Conservation (phyloP, 1,139 yeast genomes). For the Scheffersomyces lignicola region DNA sequence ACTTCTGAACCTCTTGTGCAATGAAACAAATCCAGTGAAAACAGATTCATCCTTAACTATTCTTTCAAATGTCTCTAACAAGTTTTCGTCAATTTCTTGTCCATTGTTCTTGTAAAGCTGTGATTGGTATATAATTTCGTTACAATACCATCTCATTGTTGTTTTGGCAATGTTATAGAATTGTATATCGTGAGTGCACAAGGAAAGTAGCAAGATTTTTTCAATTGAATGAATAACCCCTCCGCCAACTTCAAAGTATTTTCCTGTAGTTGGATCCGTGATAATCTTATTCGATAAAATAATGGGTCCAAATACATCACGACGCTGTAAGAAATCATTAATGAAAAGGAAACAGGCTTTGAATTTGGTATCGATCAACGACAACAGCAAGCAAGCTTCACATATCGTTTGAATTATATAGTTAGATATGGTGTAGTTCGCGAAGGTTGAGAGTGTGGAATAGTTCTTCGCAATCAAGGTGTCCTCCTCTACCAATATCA, state of each 20-base stretch:
- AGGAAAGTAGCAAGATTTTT: constrained; percentile 46
- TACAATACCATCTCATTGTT: constrained; percentile 46
- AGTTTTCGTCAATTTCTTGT: constrained; percentile 17
- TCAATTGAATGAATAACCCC: constrained; percentile 35
- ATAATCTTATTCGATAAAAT: constrained; percentile 25
- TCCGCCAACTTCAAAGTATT: constrained; percentile 15
- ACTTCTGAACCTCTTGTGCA: constrained; percentile 65
- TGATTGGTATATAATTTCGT: constrained; percentile 26
- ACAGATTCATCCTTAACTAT: constrained; percentile 59
- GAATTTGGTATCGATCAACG: constrained; percentile 38
- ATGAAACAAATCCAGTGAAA: constrained; percentile 74
- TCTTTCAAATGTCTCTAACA: constrained; percentile 46
- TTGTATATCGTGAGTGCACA: constrained; percentile 60
- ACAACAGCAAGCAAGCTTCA: constrained; percentile 36
- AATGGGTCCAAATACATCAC: constrained; percentile 21
- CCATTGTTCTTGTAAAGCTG: constrained; percentile 9
- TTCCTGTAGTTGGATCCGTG: constrained; percentile 12
- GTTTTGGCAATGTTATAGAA: constrained; percentile 53
- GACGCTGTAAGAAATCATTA: constrained; percentile 28
- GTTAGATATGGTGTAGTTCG: constrained; percentile 33
- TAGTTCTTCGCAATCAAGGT: constrained; percentile 18
- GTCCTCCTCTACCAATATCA: constrained; percentile 27
- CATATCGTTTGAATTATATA: constrained; percentile 35
- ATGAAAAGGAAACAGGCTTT: constrained; percentile 40
- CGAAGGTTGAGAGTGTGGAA: constrained; percentile 25